A percentile compares a stretch with the other conserved stretches of the same genome.
Evolutionary conservation across 1,139 yeast species (phyloP).

Genomic region (Candida freyschussii): DNA sequence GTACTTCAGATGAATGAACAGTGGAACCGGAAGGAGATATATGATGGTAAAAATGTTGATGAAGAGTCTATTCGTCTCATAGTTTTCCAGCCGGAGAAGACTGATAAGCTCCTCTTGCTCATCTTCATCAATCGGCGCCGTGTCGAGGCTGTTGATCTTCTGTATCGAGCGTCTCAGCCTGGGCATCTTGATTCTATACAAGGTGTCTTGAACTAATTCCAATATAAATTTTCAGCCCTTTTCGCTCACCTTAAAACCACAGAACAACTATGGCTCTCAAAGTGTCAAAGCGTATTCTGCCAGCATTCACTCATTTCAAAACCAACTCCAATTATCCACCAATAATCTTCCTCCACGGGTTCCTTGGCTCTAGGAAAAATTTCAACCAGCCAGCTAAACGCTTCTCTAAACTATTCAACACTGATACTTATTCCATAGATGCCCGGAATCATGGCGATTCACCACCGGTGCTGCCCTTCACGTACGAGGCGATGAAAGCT

Average conservation of each 20-base stretch:
- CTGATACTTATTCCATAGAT: slow-evolving; percentile 36
- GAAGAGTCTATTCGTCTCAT: slow-evolving; percentile 8
- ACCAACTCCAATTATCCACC: slow-evolving; percentile 5
- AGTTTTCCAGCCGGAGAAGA: slow-evolving; percentile 10
- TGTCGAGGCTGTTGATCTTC: slow-evolving; percentile 12
- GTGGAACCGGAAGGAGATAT: slow-evolving; percentile 17
- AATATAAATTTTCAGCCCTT: not conserved
- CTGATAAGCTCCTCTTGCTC: slow-evolving; percentile 22
- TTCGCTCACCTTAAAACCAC: not conserved
- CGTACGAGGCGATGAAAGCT: slow-evolving; percentile 37
- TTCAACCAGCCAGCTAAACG: slow-evolving; percentile 9
- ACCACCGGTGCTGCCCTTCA: slow-evolving; percentile 35
- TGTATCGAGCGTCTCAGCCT: slow-evolving; percentile 14
- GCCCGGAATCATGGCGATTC: slow-evolving; percentile 51
- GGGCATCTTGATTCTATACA: slow-evolving; percentile 17
- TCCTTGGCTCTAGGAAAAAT: slow-evolving; percentile 17
- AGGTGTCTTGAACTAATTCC: not conserved
- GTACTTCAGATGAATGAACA: slow-evolving; percentile 14
- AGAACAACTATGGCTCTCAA: slow-evolving; percentile 1
- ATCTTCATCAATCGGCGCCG: slow-evolving; percentile 14
- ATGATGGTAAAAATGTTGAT: slow-evolving; percentile 15
- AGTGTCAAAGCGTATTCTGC: slow-evolving; percentile 4
- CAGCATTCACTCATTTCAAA: slow-evolving; percentile 6
- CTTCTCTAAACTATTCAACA: slow-evolving; percentile 1
- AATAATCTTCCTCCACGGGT: slow-evolving; percentile 27